Evolutionary conservation across 1,284 basidiomycete species (phyloP).

Genomic region (Ganoderma boninense): DNA sequence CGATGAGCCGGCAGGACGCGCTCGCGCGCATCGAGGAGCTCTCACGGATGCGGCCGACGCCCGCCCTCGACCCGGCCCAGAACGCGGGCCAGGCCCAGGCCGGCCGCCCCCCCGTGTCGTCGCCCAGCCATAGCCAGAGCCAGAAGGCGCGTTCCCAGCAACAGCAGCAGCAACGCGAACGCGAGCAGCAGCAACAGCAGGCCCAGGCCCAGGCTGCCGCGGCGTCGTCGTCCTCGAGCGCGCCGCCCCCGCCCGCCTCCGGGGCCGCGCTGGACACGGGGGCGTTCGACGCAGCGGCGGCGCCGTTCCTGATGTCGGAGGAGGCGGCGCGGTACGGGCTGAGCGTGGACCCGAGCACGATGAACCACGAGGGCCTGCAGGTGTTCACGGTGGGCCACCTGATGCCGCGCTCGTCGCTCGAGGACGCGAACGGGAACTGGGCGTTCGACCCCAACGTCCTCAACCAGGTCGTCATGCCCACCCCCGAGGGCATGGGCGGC

Average conservation of each 20-base stretch:
- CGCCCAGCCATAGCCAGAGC: conserved; percentile 25
- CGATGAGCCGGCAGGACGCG: conserved; percentile 53
- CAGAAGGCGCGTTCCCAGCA: conserved; percentile 22
- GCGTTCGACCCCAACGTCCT: conserved; percentile 52
- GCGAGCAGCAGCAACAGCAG: conserved; percentile 9
- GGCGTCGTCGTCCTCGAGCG: conserved; percentile 17
- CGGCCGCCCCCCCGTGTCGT: conserved; percentile 18
- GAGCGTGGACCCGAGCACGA: conserved; percentile 33
- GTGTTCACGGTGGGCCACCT: conserved; percentile 87
- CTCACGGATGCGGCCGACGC: conserved; percentile 50
- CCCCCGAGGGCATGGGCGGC: conserved; percentile 43
- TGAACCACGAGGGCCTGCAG: conserved; percentile 71
- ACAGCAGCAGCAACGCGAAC: conserved; percentile 20
- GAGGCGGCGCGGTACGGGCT: conserved; percentile 35
- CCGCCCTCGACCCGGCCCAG: conserved; percentile 37
- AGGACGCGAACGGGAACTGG: conserved; percentile 68
- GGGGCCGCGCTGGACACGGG: conserved; percentile 24
- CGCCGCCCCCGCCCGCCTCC: background rate
- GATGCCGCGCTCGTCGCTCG: conserved; percentile 63
- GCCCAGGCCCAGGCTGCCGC: background rate
- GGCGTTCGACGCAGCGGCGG: conserved; percentile 42
- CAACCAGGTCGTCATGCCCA: conserved; percentile 42
- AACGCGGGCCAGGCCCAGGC: conserved; percentile 18
- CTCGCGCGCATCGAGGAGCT: conserved; percentile 61
- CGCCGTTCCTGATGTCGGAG: conserved; percentile 48